Evolutionary conservation across 768 basidiomycete species (phyloP).

Genomic region (Kwoniella dendrophila): DNA sequence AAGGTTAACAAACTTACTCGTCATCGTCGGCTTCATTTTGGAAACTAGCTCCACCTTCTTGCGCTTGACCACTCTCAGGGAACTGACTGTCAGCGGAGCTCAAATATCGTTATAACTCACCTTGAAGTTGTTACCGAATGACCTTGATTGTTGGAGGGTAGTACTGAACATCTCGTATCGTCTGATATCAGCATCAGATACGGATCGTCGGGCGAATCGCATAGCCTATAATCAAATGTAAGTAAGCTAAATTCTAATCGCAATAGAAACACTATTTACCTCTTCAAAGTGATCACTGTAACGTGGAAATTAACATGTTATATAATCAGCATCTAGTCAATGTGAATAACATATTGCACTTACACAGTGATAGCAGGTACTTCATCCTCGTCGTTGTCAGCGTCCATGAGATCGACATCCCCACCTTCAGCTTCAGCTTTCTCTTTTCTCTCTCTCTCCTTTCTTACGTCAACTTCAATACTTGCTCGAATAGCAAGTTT

Average conservation of each 20-base stretch:
- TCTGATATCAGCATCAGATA: slow-evolving; percentile 93
- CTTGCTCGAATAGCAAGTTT: slow-evolving; percentile 95
- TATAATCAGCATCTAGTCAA: no score
- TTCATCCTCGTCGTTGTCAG: slow-evolving; percentile 76
- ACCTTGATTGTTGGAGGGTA: slow-evolving; percentile 56
- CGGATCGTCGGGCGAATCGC: slow-evolving; percentile 94
- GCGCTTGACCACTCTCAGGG: slow-evolving; percentile 69
- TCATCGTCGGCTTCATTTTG: slow-evolving; percentile 85
- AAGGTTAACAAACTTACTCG: slow-evolving; percentile 59
- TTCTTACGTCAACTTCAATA: slow-evolving; percentile 87
- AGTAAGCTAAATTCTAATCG: background rate
- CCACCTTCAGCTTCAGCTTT: slow-evolving; percentile 74
- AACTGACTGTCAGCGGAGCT: slow-evolving; percentile 59
- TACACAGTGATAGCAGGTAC: slow-evolving; percentile 83
- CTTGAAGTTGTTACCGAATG: slow-evolving; percentile 90
- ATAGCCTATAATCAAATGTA: slow-evolving; percentile 69
- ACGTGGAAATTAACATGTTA: no score
- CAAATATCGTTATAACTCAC: background rate
- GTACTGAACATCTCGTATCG: slow-evolving; percentile 98
- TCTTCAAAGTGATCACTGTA: slow-evolving; percentile 93
- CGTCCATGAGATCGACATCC: slow-evolving; percentile 63
- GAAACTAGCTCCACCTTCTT: slow-evolving; percentile 56
- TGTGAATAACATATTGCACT: no score
- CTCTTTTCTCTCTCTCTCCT: slow-evolving; percentile 74
- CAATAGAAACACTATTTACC: slow-evolving; percentile 5